Evolutionary conservation across 2,329 filamentous ascomycete species (phyloP).

Genomic region (Diaporthe sp.): DNA sequence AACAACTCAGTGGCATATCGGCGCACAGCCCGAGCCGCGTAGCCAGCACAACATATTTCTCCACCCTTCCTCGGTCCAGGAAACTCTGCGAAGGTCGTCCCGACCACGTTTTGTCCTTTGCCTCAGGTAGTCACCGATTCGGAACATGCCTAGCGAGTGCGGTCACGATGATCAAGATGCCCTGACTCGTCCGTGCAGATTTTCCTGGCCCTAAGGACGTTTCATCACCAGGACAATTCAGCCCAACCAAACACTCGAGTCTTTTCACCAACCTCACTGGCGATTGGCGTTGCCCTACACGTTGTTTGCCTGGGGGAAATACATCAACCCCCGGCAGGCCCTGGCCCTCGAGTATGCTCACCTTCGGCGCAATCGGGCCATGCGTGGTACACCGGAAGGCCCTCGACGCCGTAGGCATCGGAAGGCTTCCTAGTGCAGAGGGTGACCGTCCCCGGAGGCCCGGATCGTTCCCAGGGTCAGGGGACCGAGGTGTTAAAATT

Average conservation of each 20-base stretch:
- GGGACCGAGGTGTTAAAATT: constrained; percentile 39
- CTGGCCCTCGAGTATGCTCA: not conserved
- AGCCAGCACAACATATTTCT: constrained; percentile 26
- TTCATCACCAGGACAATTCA: constrained; percentile 27
- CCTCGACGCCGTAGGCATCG: constrained; percentile 27
- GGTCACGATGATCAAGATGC: constrained; percentile 23
- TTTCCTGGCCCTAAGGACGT: constrained; percentile 4
- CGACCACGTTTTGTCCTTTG: constrained; percentile 16
- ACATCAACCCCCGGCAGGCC: not conserved
- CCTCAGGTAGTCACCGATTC: constrained; percentile 28
- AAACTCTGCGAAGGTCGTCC: not conserved
- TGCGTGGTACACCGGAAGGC: constrained; percentile 4
- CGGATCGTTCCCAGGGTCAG: constrained; percentile 30
- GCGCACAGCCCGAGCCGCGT: constrained; percentile 27
- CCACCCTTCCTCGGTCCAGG: not conserved
- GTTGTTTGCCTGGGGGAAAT: not conserved
- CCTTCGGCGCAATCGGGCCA: constrained; percentile 19
- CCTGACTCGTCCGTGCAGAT: constrained; percentile 40
- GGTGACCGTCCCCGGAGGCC: constrained; percentile 30
- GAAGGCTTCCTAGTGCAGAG: constrained; percentile 27
- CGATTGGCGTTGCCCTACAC: not conserved
- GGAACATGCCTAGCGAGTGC: constrained; percentile 36
- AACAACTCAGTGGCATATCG: not conserved
- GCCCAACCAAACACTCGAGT: constrained; percentile 2
- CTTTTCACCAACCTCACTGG: not conserved